Base-by-base conservation (phyloP, 805 yeast species). In the Brettanomyces naardenensis region DNA sequence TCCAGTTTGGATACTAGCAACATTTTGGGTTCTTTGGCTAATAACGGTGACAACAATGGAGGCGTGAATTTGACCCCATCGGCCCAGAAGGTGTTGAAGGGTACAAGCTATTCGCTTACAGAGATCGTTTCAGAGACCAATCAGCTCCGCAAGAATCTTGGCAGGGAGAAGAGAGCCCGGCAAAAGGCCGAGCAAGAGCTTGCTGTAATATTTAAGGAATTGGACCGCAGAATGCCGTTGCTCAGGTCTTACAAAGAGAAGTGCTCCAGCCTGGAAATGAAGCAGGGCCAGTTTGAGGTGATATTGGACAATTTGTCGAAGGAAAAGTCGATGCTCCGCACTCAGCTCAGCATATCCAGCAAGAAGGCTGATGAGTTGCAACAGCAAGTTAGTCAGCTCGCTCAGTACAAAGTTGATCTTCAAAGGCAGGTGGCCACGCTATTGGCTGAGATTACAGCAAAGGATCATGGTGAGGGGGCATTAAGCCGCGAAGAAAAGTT, bases 361-460 rank as follows among this genome's bases (percentile, higher is more conserved):
- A 56, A 51, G 35, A 62, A 56, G 34, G 45, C 54, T 25, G 52
- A 58, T 10, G 81, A 75, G 38, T 56, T 63, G 31, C 69, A 68
- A 44, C 55, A 62, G 19, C 80, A 76, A 46, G 52, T 70, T 11
- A 59, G 54, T 13, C 61, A 72, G 4, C 55, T 82, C 44, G 67
- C 70, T 32, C 73, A 70, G 40, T 77, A 80, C 45, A 72, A 80
- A 31, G 61, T 69, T 21, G 97, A 90, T 51, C 62, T 90, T 28
- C 84, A 94, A 5, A 75, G 78, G 31, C 97, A 90, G 55, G 71
- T 92, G n/a, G 86, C 84, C 47, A 71, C 69, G 35, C 66, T 88
- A 27, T 65, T 90, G 28, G 71, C 81, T 13, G 86, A 83, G 51
- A 66, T 84, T 2, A 67, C 76, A 21, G 62, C 81, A 2, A 68